These are phyloP conservation scores for Cercospora sp. DNA, from an alignment of 2,329 filamentous ascomycete species.

Conservation along the genomic window DNA sequence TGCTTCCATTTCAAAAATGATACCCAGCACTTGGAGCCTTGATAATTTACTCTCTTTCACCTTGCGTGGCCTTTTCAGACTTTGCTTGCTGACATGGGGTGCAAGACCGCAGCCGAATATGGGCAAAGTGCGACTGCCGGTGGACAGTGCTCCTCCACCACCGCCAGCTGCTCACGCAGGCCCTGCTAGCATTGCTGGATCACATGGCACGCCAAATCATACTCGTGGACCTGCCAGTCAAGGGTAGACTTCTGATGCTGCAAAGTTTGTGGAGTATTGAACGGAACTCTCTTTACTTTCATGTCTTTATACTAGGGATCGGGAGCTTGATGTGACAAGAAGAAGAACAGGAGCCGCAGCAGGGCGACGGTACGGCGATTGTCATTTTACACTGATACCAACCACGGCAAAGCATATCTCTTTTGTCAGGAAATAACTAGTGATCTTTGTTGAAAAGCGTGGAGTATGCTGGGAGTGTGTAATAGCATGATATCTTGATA, in stretches of 20 bases:
- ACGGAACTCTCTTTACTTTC: conserved; percentile 11
- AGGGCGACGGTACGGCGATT: conserved; percentile 13
- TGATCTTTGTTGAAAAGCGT: conserved; percentile 18
- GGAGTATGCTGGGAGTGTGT: conserved; percentile 21
- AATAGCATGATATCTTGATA: conserved; percentile 18
- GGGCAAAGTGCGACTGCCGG: conserved; percentile 1
- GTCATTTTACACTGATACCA: conserved; percentile 19
- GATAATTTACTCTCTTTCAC: conserved; percentile 20
- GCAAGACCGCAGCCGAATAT: conserved; percentile 17
- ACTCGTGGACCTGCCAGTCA: conserved; percentile 32
- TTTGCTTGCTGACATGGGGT: conserved; percentile 19
- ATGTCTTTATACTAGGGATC: conserved; percentile 15
- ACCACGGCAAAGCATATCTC: conserved; percentile 19
- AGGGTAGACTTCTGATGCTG: conserved; percentile 23
- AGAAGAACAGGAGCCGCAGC: conserved; percentile 1
- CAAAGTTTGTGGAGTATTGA: conserved; percentile 23
- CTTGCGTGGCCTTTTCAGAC: conserved; percentile 12
- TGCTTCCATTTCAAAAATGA: conserved; percentile 24
- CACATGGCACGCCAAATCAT: conserved; percentile 27
- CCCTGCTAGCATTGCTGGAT: conserved; percentile 8
- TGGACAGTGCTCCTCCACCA: background rate
- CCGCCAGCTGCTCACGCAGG: background rate
- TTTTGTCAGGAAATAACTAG: conserved; percentile 13
- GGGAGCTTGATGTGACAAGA: conserved; percentile 4
- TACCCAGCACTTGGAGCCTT: conserved; percentile 27